Percentiles rank a stretch among this genome's conserved stretches.
Conservation (phyloP, 2,329 filamentous ascomycete genomes). For the Hypoxylon sp. region DNA sequence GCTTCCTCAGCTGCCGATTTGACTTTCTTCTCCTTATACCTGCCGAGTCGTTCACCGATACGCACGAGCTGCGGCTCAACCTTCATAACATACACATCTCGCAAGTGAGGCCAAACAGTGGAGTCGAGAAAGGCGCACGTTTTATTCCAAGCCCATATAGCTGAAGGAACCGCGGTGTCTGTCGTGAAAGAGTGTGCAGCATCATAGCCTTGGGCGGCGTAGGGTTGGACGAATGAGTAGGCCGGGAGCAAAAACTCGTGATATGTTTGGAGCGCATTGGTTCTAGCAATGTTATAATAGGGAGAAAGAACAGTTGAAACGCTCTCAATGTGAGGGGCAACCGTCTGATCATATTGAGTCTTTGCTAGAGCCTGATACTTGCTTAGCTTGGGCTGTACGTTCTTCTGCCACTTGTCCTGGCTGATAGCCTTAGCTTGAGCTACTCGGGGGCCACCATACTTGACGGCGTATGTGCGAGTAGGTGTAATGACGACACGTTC, state of each 20-base stretch:
- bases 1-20: constrained; percentile 56
- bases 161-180: constrained; percentile 79
- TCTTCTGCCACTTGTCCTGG: constrained; percentile 82
- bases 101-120: constrained; percentile 85
- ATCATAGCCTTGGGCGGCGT: constrained; percentile 77
- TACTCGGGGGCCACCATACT: constrained; percentile 82
- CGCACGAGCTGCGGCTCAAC: constrained; percentile 95
- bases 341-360: constrained; percentile 76
- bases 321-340: constrained; percentile 82
- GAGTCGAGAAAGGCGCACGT: constrained; percentile 79
- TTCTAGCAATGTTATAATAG: constrained; percentile 78
- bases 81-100: constrained; percentile 87
- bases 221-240: constrained; percentile 81
- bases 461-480: constrained; percentile 74
- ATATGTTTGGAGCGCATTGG: constrained; percentile 77
- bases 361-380: constrained; percentile 74
- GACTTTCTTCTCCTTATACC: constrained; percentile 71
- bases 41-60: constrained; percentile 89
- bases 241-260: constrained; percentile 81
- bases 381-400: constrained; percentile 80
- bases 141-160: constrained; percentile 78
- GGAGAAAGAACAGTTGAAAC: constrained; percentile 73
- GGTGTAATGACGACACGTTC: constrained; percentile 79
- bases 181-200: constrained; percentile 76
- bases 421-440: constrained; percentile 77